phyloP scores from a whole-genome alignment of 2,329 filamentous ascomycete genomes.

The Escovopsis sp. region DNA sequence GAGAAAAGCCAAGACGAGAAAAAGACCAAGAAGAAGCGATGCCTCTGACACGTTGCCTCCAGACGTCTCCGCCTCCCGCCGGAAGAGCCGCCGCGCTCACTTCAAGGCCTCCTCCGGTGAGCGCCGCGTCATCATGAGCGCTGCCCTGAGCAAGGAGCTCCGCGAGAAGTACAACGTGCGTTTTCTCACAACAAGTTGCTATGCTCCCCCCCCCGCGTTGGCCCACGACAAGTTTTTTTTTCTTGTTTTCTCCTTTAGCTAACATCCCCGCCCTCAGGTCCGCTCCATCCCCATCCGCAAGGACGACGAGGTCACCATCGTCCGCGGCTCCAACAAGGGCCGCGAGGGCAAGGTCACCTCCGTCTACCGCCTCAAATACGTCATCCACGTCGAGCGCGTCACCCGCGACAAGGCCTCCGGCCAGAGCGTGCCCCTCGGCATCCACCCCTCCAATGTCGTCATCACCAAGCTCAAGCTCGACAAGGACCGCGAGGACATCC shows the following conservation, averaged over 20 bases:
- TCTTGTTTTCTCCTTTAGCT: background rate
- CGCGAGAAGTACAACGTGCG: constrained; percentile 97
- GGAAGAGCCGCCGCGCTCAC: constrained; percentile 98
- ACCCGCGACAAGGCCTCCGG: constrained; percentile 94
- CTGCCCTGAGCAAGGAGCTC: constrained; percentile 89
- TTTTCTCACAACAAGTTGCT: no score
- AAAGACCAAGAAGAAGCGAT: no score
- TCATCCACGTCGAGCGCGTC: constrained; percentile 93
- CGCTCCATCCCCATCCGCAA: constrained; percentile 94
- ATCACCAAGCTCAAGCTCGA: constrained; percentile 98
- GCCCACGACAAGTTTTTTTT: no score
- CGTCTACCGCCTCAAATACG: constrained; percentile 97
- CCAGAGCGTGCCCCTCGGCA: constrained; percentile 85
- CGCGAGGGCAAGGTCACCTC: constrained; percentile 96
- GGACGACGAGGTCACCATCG: constrained; percentile 87
- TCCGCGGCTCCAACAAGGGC: constrained; percentile 90
- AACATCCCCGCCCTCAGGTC: constrained; percentile 41
- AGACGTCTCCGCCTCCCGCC: constrained; percentile 64
- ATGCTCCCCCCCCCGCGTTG: no score
- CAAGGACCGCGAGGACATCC: constrained; percentile 82
- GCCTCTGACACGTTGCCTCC: background rate
- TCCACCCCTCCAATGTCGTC: constrained; percentile 93
- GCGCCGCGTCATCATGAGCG: constrained; percentile 94
- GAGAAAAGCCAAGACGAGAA: no score
- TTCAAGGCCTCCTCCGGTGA: constrained; percentile 89